phyloP scores from a whole-genome alignment of 2,329 filamentous ascomycete species.

The Myriosclerotinia curreyana region DNA sequence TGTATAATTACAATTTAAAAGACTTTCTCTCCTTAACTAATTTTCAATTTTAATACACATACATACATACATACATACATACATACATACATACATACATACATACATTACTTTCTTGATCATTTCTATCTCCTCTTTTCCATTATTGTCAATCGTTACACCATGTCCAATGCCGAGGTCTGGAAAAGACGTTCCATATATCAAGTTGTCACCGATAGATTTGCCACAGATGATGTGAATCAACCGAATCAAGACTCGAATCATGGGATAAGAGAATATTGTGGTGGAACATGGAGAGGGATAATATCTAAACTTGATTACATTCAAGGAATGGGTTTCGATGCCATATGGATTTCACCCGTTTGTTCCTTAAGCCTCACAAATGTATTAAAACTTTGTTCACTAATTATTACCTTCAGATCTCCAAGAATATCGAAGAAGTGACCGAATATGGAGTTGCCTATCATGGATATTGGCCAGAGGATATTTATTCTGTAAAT shows the following conservation, averaged over 20 bases:
- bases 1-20: too few relatives aligned
- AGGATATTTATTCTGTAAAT: constrained; percentile 52
- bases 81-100: too few relatives aligned
- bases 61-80: too few relatives aligned
- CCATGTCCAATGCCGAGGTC: constrained; percentile 20
- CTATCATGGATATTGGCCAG: constrained; percentile 47
- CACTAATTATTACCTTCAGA: background rate
- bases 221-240: constrained; percentile 38
- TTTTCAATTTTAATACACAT: too few relatives aligned
- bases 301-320: constrained; percentile 48
- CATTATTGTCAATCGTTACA: constrained; percentile 4
- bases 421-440: constrained; percentile 37
- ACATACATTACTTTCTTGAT: too few relatives aligned
- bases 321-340: constrained; percentile 44
- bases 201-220: constrained; percentile 44
- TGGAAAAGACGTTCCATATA: constrained; percentile 43
- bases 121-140: background rate
- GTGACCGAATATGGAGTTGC: constrained; percentile 40
- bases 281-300: constrained; percentile 47
- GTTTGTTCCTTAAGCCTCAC: constrained; percentile 1
- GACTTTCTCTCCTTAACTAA: background rate
- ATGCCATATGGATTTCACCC: constrained; percentile 29
- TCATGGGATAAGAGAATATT: constrained; percentile 38
- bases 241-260: background rate
- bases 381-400: background rate